phyloP scores from a whole-genome alignment of 169 alveolate genomes.

The Eimeria falciformis region DNA sequence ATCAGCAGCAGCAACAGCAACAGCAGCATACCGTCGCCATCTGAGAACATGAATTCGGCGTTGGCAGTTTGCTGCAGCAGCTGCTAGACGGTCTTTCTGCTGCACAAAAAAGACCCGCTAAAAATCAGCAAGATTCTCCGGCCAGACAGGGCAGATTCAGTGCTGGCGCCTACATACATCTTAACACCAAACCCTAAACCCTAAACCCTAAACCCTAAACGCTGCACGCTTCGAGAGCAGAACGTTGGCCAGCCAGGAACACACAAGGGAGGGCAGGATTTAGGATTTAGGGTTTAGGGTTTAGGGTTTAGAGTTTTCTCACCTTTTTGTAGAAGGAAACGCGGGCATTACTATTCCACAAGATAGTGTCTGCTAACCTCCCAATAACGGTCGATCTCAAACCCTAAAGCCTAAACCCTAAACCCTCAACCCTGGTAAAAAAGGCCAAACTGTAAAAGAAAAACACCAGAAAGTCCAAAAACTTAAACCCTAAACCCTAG shows the following conservation, averaged over 20 bases:
- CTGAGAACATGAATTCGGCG: too few relatives aligned
- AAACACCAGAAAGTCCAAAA: conserved; percentile 33
- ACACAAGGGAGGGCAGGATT: background rate
- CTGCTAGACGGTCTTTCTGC: background rate
- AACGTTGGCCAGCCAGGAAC: background rate
- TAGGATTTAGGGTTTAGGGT: conserved; percentile 57
- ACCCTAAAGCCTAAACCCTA: background rate
- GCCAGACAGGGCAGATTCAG: conserved; percentile 91
- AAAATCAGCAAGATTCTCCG: conserved; percentile 89
- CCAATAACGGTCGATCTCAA: conserved; percentile 56
- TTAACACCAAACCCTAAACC: conserved; percentile 49
- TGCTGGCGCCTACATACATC: conserved; percentile 93
- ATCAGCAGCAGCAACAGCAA: background rate
- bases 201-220: conserved; percentile 53
- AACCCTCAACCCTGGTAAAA: conserved; percentile 51
- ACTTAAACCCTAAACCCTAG: conserved; percentile 6
- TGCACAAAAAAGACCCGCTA: background rate
- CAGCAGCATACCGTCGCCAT: background rate
- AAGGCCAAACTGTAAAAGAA: too few relatives aligned
- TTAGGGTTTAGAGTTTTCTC: conserved; percentile 51
- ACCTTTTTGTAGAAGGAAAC: conserved; percentile 35
- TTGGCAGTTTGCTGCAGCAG: background rate
- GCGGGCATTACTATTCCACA: conserved; percentile 46
- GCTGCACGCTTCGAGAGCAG: background rate
- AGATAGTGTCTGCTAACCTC: conserved; percentile 66